Evolutionary conservation across 163 green algal genomes (phyloP), one percentile per base, ranked within the genome.

Genomic region (Scenedesmus sp.): DNA sequence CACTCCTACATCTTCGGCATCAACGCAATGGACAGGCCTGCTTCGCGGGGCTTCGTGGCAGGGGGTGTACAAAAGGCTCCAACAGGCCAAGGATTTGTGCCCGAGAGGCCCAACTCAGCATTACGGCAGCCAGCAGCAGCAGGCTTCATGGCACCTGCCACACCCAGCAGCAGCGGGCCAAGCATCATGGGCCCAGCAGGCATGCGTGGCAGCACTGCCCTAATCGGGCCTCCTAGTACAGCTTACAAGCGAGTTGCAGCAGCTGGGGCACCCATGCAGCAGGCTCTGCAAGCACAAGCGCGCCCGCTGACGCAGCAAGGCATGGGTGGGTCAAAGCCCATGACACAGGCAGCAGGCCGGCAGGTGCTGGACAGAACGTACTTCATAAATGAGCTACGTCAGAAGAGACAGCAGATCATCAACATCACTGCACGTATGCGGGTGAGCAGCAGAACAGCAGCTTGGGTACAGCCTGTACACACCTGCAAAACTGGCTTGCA

Each of bases 271-370:
- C 26, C 46, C 54, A 79, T 23, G 91, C 57, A 95, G 91, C 74
- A 77, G 18, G 93, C 46, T 2, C 57, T 85, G 66, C 90, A 96
- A 82, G 94, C 96, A 34, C 93, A 95, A 54, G 94, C 95, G 46
- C 77, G 96, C 5, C 96, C 96, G 26, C 94, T 97, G 54, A 97
- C 96, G 0, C 93, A 97, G 88, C 96, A 97, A 86, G 96, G 96
- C 20, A 93, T 97, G 89, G 91, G 88, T 15, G 96, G 96, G 10
- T 94, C 95, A 66, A 95, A 96, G 74, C 93, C 93, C 1, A 74
- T 73, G 3, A 90, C 82, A 4, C 46, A 87, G n/a, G 93, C 92
- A 55, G 88, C 85, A 13, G 94, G 94, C 2, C 86, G 96, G 4
- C 93, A 96, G 91, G 93, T 97, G 18, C 91, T 96, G 15, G 96